A percentile compares a stretch with the other conserved stretches of the same genome.
Conservation (phyloP, 352 stramenopile species). For the Phytophthora vignae region DNA sequence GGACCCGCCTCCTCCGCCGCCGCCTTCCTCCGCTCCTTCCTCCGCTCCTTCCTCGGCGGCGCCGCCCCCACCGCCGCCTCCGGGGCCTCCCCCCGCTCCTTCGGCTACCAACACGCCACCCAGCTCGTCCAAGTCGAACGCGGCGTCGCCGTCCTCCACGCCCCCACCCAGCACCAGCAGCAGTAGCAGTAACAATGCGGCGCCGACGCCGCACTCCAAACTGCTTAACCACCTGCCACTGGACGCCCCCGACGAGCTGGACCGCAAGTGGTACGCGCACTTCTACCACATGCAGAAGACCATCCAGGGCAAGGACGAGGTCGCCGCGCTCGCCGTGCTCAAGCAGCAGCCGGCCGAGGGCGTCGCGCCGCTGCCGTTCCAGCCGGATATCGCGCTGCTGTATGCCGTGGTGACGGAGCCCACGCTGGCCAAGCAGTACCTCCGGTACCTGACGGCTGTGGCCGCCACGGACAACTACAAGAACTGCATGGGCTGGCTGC, state of each 20-base stretch:
- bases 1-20: constrained; percentile 34
- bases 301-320: constrained; percentile 78
- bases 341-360: constrained; percentile 61
- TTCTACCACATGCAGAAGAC: constrained; percentile 89
- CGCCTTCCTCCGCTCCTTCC: background rate
- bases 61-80: constrained; percentile 50
- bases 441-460: constrained; percentile 75
- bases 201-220: constrained; percentile 67
- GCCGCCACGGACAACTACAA: constrained; percentile 73
- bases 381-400: constrained; percentile 80
- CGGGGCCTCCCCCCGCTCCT: constrained; percentile 43
- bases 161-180: constrained; percentile 32
- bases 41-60: constrained; percentile 2
- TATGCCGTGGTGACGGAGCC: constrained; percentile 84
- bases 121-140: constrained; percentile 8
- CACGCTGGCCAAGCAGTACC: constrained; percentile 74
- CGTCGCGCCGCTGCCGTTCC: constrained; percentile 59
- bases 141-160: constrained; percentile 31
- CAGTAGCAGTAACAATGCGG: constrained; percentile 13
- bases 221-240: constrained; percentile 76
- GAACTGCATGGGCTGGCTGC: constrained; percentile 76
- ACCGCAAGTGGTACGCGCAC: constrained; percentile 89
- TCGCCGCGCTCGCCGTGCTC: constrained; percentile 55
- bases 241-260: constrained; percentile 79
- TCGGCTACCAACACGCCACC: constrained; percentile 16